Evolutionary conservation across 441 rosid genomes (phyloP).

Genomic region (Croton laevigatus): DNA sequence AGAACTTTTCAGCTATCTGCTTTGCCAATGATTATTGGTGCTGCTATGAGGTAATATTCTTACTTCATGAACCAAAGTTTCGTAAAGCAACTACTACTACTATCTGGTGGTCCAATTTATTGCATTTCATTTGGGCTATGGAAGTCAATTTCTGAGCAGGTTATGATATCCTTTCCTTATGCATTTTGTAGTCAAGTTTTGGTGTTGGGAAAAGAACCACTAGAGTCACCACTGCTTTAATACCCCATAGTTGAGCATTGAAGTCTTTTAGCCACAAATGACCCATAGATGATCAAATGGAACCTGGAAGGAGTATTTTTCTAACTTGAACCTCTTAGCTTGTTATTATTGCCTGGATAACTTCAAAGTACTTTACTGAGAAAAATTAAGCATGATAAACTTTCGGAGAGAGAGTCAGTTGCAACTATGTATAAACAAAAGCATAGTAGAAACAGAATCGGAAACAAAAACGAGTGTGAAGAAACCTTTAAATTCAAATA

Average conservation of each 20-base stretch:
- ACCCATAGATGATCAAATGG: background rate
- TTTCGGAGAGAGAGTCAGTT: background rate
- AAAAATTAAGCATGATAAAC: constrained; percentile 4
- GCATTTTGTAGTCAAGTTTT: background rate
- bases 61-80: constrained; percentile 22
- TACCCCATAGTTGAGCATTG: constrained; percentile 4
- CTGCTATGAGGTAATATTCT: constrained; percentile 64
- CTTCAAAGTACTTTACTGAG: background rate
- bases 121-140: background rate
- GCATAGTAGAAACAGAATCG: background rate
- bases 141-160: background rate
- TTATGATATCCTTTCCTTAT: background rate
- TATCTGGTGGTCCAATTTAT: background rate
- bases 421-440: background rate
- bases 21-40: constrained; percentile 85
- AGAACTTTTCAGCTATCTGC: constrained; percentile 89
- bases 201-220: background rate
- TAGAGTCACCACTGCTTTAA: background rate
- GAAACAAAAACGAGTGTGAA: background rate
- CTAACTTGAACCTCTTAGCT: background rate
- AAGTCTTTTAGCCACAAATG: background rate
- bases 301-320: background rate
- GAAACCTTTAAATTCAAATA: background rate
- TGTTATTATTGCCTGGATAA: constrained; percentile 3
- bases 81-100: constrained; percentile 5